These are phyloP conservation scores for Rhizopogon roseolus DNA, from an alignment of 768 basidiomycete genomes.

Conservation along the genomic window DNA sequence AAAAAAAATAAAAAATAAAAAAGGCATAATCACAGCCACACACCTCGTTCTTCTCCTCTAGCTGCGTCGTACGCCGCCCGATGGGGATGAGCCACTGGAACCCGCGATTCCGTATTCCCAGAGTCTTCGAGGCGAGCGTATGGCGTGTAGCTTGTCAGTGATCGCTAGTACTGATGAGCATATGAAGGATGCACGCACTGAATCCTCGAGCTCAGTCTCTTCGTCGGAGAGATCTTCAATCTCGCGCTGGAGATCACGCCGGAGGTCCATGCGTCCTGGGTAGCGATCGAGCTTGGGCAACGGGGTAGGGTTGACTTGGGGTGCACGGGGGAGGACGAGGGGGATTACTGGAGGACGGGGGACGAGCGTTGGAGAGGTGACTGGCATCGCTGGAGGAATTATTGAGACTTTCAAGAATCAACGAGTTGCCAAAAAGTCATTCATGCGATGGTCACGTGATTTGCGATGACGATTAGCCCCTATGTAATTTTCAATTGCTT, in stretches of 20 bases:
- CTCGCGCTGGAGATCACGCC: constrained; percentile 67
- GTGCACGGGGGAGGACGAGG: constrained; percentile 58
- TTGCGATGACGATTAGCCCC: too few species aligned
- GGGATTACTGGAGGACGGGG: constrained; percentile 63
- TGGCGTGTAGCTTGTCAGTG: background rate
- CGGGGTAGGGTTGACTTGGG: constrained; percentile 62
- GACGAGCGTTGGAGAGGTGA: constrained; percentile 68
- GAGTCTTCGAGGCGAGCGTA: constrained; percentile 35
- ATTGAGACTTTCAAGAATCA: too few species aligned
- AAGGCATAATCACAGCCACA: constrained; percentile 16
- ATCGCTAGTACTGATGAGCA: background rate
- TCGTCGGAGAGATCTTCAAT: constrained; percentile 85
- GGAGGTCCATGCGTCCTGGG: constrained; percentile 54
- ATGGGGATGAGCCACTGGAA: constrained; percentile 67
- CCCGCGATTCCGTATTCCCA: constrained; percentile 60
- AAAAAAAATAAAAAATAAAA: too few species aligned
- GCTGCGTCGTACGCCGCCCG: constrained; percentile 65
- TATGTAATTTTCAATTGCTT: too few species aligned
- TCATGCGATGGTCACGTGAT: too few species aligned
- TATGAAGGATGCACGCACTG: constrained; percentile 36
- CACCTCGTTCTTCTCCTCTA: constrained; percentile 85
- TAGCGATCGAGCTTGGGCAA: constrained; percentile 42
- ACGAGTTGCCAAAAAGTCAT: too few species aligned
- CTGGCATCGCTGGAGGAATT: constrained; percentile 32
- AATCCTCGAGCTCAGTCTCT: constrained; percentile 75